Evolutionary conservation across 768 basidiomycete species (phyloP).

Genomic region (Naematelia aurantialba): DNA sequence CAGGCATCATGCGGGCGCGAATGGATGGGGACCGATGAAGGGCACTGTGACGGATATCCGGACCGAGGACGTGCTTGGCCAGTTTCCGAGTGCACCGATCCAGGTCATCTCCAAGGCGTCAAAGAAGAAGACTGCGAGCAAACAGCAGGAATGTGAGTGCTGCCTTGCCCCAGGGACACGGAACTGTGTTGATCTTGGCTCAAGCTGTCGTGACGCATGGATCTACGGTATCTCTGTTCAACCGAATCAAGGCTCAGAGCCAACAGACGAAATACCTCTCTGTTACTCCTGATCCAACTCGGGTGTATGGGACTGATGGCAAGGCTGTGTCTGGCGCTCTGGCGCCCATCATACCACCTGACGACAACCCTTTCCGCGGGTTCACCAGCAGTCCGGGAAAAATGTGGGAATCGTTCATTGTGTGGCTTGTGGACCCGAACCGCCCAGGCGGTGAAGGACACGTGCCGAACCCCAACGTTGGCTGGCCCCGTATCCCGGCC

Average conservation of each 20-base stretch:
- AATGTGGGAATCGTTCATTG: constrained; percentile 65
- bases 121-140: constrained; percentile 91
- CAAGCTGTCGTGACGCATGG: constrained; percentile 75
- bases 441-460: constrained; percentile 71
- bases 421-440: constrained; percentile 93
- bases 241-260: constrained; percentile 90
- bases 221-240: constrained; percentile 90
- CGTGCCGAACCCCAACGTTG: constrained; percentile 75
- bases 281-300: constrained; percentile 86
- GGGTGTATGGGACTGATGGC: constrained; percentile 90
- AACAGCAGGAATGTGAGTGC: constrained; percentile 80
- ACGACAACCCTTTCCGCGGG: constrained; percentile 59
- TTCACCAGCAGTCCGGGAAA: constrained; percentile 36
- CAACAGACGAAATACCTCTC: constrained; percentile 95
- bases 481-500: constrained; percentile 88
- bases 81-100: constrained; percentile 90
- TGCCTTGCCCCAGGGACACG: background rate
- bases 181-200: too few species aligned
- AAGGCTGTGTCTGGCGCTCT: constrained; percentile 76
- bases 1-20: constrained; percentile 41
- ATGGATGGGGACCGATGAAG: constrained; percentile 60
- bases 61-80: constrained; percentile 76
- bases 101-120: constrained; percentile 98
- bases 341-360: constrained; percentile 62
- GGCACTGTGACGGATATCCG: constrained; percentile 59